Evolutionary conservation across 1,139 yeast species (phyloP).

Genomic region (Diutina sp.): DNA sequence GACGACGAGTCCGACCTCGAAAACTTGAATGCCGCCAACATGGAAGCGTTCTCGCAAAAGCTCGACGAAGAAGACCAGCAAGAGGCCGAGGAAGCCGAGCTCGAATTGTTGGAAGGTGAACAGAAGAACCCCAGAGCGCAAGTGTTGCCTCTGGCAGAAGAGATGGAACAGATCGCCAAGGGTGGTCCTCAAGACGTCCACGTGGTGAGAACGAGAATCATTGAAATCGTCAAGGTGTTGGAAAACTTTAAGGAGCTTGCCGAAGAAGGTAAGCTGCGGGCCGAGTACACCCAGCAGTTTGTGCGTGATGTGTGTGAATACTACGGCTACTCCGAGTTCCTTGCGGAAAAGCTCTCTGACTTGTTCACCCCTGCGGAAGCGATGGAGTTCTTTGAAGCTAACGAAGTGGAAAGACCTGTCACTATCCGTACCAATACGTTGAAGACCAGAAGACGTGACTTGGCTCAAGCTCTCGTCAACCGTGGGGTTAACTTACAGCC

Average conservation of each 20-base stretch:
- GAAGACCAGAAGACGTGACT: constrained; percentile 87
- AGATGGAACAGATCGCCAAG: constrained; percentile 28
- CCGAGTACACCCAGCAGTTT: constrained; percentile 67
- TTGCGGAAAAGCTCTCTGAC: constrained; percentile 87
- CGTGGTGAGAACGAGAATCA: constrained; percentile 81
- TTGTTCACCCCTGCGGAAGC: constrained; percentile 93
- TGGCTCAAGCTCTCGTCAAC: constrained; percentile 89
- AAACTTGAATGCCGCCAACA: constrained; percentile 71
- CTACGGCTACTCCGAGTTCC: constrained; percentile 90
- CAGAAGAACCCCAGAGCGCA: constrained; percentile 55
- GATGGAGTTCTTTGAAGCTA: constrained; percentile 95
- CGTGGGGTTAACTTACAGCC: constrained; percentile 97
- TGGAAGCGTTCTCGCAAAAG: constrained; percentile 64
- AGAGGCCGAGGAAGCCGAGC: constrained; percentile 72
- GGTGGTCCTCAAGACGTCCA: constrained; percentile 62
- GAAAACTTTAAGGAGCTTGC: constrained; percentile 80
- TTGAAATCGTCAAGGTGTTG: constrained; percentile 89
- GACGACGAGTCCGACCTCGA: constrained; percentile 69
- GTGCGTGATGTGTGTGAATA: constrained; percentile 80
- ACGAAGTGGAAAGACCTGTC: constrained; percentile 91
- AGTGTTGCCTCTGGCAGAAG: constrained; percentile 49
- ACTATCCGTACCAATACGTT: constrained; percentile 95
- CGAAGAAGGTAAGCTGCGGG: constrained; percentile 77
- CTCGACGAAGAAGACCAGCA: constrained; percentile 60
- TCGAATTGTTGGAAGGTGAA: constrained; percentile 49